These are phyloP conservation scores for Waltergamsia citrina DNA, from an alignment of 2,329 filamentous ascomycete species.

Conservation along the genomic window DNA sequence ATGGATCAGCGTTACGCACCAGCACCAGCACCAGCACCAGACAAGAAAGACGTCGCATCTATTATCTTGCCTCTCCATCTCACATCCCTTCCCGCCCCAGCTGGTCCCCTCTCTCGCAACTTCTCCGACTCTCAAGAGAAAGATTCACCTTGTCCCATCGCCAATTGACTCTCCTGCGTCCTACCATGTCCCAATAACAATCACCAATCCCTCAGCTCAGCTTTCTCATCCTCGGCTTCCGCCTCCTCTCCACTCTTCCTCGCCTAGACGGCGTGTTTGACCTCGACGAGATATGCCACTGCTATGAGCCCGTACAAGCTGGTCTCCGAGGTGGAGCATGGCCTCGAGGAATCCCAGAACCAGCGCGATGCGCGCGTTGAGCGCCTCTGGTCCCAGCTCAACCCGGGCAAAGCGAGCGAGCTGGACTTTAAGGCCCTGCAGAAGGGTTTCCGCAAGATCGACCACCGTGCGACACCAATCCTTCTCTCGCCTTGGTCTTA, in stretches of 20 bases:
- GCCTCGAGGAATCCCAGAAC: constrained; percentile 68
- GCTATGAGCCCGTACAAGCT: constrained; percentile 34
- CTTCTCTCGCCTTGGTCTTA: neutral
- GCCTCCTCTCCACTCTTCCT: too few relatives aligned
- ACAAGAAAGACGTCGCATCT: too few relatives aligned
- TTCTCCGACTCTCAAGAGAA: too few relatives aligned
- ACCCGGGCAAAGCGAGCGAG: constrained; percentile 65
- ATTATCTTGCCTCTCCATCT: too few relatives aligned
- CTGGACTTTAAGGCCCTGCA: constrained; percentile 79
- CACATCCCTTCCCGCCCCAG: too few relatives aligned
- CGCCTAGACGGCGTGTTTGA: constrained; percentile 2
- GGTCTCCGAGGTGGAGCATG: constrained; percentile 44
- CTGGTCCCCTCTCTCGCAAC: too few relatives aligned
- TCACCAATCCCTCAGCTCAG: too few relatives aligned
- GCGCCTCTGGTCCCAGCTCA: constrained; percentile 75
- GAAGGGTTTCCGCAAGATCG: constrained; percentile 76
- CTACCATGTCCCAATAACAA: neutral
- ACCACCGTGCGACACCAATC: constrained; percentile 64
- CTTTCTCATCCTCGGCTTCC: too few relatives aligned
- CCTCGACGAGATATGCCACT: constrained; percentile 22
- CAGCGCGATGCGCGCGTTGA: constrained; percentile 74
- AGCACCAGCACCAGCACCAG: too few relatives aligned
- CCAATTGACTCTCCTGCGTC: neutral
- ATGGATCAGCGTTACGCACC: too few relatives aligned
- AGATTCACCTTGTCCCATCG: too few relatives aligned